Base-by-base conservation (phyloP, 2,329 filamentous ascomycete species). In the Microascus cirrosus region DNA sequence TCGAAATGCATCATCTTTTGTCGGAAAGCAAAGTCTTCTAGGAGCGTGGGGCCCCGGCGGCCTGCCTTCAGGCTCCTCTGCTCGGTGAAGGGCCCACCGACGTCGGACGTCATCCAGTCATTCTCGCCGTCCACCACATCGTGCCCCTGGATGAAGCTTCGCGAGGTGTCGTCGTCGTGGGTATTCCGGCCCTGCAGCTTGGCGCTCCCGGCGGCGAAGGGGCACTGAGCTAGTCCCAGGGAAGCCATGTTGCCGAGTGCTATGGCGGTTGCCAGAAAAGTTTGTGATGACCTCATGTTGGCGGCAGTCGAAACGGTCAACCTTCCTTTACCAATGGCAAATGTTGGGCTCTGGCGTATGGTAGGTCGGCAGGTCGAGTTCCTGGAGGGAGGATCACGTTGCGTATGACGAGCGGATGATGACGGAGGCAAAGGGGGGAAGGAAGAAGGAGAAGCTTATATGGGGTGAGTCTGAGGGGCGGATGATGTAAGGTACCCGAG, bases 1-100 rank as follows among this genome's bases (percentile, higher is more conserved):
- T 89, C 85, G 63, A 89, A 88, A 57, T 80, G 81, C 54, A 82
- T 82, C 50, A 87, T 85, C 72, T 87, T 89, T 64, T 90, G 85
- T 35, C 86, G 78, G 66, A 87, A 85, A 61, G 86, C 83, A 55
- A 86, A 88, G 66, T 90, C 87, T 65, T 90, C 87, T 0, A 90
- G 72, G 22, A 90, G 71, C 1, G 84, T 85, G 1, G 86, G 79
- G 1, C 87, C 87, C 52, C 85, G 76, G 8, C 79, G 75, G 2
- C 87, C 87, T n/a, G 79, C 85, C 63, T 77, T 85, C 42, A 90
- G 70, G 63, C 83, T 87, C 61, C 79, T 74, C 64, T 87, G 84
- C 34, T 90, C 86, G 53, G 75, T 75, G 48, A 90, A 84, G 0
- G 85, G 85, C 0, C 82, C 84, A 12, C 86, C 87, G 25, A 82